Conservation (phyloP, 306 rosid species). For the Comarum palustre region DNA sequence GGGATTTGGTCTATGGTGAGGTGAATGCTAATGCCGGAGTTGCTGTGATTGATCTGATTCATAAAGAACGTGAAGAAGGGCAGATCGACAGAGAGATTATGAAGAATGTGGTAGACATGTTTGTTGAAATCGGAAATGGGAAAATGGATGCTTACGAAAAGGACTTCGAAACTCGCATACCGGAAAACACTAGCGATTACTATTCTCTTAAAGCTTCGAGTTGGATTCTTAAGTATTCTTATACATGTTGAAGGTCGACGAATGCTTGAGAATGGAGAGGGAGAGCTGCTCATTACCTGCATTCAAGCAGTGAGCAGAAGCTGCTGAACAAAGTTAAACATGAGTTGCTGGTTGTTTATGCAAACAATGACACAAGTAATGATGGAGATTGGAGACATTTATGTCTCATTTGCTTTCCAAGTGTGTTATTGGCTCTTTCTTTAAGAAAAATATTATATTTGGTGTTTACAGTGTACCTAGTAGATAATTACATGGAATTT, state of each 20-base stretch:
- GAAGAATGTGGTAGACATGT: constrained; percentile 49
- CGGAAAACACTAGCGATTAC: constrained; percentile 42
- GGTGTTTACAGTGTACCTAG: not conserved
- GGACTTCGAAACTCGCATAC: constrained; percentile 50
- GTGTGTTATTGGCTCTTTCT: not conserved
- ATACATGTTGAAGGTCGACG: constrained; percentile 52
- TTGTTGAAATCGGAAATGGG: constrained; percentile 56
- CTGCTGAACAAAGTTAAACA: constrained; percentile 51
- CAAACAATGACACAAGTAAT: constrained; percentile 1
- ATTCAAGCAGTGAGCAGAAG: constrained; percentile 29
- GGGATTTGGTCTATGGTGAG: constrained; percentile 24
- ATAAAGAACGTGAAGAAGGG: constrained; percentile 61
- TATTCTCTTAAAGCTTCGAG: constrained; percentile 53
- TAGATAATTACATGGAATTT: not conserved
- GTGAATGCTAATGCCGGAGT: constrained; percentile 36
- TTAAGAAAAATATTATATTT: not conserved
- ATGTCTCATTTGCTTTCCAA: not conserved
- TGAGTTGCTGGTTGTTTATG: constrained; percentile 37
- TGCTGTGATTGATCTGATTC: constrained; percentile 40
- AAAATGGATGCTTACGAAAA: constrained; percentile 24
- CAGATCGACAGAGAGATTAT: constrained; percentile 52
- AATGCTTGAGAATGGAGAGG: constrained; percentile 29
- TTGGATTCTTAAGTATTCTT: constrained; percentile 52
- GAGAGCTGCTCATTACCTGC: constrained; percentile 29
- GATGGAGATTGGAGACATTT: not conserved